Evolutionary conservation across 2,329 filamentous ascomycete genomes (phyloP), one percentile per base, ranked within the genome.

Genomic region (Drechmeria coniospora): DNA sequence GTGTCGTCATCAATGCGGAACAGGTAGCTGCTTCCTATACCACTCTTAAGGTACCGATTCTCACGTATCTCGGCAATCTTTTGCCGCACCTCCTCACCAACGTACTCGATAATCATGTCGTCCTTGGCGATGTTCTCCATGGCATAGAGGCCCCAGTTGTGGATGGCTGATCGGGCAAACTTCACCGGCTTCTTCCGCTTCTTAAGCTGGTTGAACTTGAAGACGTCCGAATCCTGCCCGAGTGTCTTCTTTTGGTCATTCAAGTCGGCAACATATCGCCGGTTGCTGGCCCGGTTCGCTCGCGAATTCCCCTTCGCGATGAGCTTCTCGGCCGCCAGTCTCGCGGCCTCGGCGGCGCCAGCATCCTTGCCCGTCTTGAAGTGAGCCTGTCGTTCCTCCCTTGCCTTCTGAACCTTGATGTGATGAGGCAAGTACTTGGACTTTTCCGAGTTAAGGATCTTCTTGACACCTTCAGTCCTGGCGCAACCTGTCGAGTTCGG

Each of bases 71-170:
- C 90, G n/a, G 90, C 86, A 34, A 98, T 90, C 46, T 92, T 83
- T 54, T 98, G 90, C 32, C 90, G 74, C 21, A 98, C 84, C 53
- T 93, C 90, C 57, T 98, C 90, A 34, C 90, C 90, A 8, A 98
- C 90, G 49, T 98, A 98, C 57, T 98, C 90, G 47, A 98, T 98
- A 50, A 98, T 98, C 84, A 98, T 94, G 55, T 98, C 90, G 51
- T 93, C 92, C 50, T 87, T 84, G 34, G 79, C 72, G 37, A 98
- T 98, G 47, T 92, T 90, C 56, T 98, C 90, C 65, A 94, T 87
- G 4, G 90, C 86, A 48, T 98, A 98, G 16, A 98, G 60, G 16
- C 90, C 90, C 90, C 90, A 98, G 45, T 94, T 95, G 57, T 98
- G 90, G 43, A 98, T 98, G 25, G 90, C 90, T 28, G 90, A 98